These are phyloP conservation scores for Globisporangium nodosum DNA, from an alignment of 352 stramenopile species.

Conservation along the genomic window DNA sequence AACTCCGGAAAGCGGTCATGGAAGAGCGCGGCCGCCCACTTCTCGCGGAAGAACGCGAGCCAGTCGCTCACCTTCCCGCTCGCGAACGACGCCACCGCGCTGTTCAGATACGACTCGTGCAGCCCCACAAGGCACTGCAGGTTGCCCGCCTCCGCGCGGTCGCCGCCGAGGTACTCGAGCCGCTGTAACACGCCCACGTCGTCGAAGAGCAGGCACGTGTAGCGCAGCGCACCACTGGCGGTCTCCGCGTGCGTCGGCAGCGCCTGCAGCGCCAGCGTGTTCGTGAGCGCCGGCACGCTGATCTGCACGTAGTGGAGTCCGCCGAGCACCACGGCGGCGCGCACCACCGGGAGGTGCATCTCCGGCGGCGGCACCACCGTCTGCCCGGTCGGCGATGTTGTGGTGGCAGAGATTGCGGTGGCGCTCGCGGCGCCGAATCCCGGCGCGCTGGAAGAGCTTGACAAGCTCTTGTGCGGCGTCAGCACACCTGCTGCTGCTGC, in stretches of 20 bases:
- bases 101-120: constrained; percentile 87
- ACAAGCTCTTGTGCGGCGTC: constrained; percentile 7
- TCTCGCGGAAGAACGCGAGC: constrained; percentile 77
- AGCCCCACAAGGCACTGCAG: constrained; percentile 71
- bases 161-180: constrained; percentile 62
- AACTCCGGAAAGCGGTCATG: constrained; percentile 81
- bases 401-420: background rate
- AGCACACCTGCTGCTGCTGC: background rate
- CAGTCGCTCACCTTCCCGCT: constrained; percentile 73
- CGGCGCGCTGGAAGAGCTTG: constrained; percentile 4
- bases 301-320: constrained; percentile 70
- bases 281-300: constrained; percentile 60
- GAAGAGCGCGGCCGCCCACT: constrained; percentile 69
- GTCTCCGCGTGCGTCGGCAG: constrained; percentile 41
- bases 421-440: background rate
- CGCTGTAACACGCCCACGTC: constrained; percentile 67
- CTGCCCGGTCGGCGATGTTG: constrained; percentile 8
- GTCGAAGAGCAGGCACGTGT: constrained; percentile 70
- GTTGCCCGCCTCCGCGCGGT: constrained; percentile 53
- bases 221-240: constrained; percentile 19
- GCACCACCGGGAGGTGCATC: constrained; percentile 66
- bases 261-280: constrained; percentile 56
- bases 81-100: constrained; percentile 61
- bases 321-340: constrained; percentile 30
- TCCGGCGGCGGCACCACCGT: constrained; percentile 48